phyloP scores from a whole-genome alignment of 495 filamentous ascomycete genomes.

The Penicillium verhagenii region DNA sequence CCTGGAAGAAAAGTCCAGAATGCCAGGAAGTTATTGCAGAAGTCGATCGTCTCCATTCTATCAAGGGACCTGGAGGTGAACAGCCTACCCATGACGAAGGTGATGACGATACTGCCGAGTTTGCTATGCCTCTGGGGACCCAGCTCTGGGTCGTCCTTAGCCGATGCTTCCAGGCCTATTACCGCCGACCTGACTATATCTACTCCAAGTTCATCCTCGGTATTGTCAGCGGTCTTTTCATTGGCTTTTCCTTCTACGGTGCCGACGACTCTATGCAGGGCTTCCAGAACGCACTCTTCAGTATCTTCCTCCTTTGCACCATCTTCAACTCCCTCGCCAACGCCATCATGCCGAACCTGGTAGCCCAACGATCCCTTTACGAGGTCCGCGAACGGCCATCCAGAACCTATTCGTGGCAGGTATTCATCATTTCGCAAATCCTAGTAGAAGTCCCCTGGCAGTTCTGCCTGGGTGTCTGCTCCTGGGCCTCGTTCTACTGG shows the following conservation, averaged over 20 bases:
- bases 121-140: conserved; percentile 49
- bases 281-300: conserved; percentile 79
- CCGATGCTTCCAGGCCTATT: conserved; percentile 51
- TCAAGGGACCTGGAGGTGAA: conserved; percentile 19
- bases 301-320: conserved; percentile 75
- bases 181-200: conserved; percentile 53
- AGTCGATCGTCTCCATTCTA: conserved; percentile 60
- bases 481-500: conserved; percentile 51
- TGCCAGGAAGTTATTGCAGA: conserved; percentile 60
- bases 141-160: conserved; percentile 48
- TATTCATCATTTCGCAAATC: conserved; percentile 49
- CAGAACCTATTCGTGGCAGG: conserved; percentile 53
- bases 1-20: conserved; percentile 74
- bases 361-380: conserved; percentile 48
- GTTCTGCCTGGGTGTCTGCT: conserved; percentile 38
- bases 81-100: background rate
- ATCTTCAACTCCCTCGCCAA: conserved; percentile 71
- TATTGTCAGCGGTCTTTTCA: conserved; percentile 59
- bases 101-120: conserved; percentile 34
- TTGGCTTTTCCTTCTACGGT: conserved; percentile 77
- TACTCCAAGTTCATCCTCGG: conserved; percentile 52
- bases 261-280: conserved; percentile 63
- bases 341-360: conserved; percentile 51
- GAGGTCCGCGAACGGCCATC: conserved; percentile 51
- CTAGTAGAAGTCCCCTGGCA: conserved; percentile 53